Conservation (phyloP, 2,329 filamentous ascomycete genomes). For the Colletotrichum trifolii region DNA sequence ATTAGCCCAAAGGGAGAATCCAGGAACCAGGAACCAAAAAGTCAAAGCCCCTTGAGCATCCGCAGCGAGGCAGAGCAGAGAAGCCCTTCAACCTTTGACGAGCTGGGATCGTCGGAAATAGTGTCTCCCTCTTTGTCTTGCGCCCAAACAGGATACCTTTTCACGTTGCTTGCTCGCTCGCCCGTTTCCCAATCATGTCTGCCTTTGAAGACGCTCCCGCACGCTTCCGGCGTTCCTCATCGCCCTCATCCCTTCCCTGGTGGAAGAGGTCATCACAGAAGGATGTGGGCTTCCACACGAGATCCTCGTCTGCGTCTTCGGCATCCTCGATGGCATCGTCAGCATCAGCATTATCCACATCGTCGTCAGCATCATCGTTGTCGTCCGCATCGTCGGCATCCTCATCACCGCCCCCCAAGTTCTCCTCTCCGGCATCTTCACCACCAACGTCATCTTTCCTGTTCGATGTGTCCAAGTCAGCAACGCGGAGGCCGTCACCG, state of each 20-base stretch:
- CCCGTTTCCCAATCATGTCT: slow-evolving; percentile 15
- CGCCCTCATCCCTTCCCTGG: background rate
- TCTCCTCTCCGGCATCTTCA: background rate
- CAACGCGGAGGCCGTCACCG: background rate
- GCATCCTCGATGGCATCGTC: background rate
- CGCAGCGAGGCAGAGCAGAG: too few species aligned
- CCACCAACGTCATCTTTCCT: background rate
- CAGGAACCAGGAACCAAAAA: background rate
- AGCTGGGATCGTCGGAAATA: background rate
- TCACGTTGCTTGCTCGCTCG: background rate
- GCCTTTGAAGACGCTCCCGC: slow-evolving; percentile 4
- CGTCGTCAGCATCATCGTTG: background rate
- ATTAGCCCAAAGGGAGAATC: too few species aligned
- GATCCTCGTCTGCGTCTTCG: background rate
- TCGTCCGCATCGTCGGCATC: background rate
- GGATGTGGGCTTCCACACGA: slow-evolving; percentile 7
- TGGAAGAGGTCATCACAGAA: slow-evolving; percentile 5
- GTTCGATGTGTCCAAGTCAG: background rate
- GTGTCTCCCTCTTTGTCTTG: background rate
- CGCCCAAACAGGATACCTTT: background rate
- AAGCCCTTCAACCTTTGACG: too few species aligned
- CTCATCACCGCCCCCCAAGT: background rate
- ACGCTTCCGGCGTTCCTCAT: slow-evolving; percentile 6
- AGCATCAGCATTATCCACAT: too few species aligned
- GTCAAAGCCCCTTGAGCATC: too few species aligned